Base-by-base conservation (phyloP, 805 yeast species). In the Scheffersomyces amazonensis region DNA sequence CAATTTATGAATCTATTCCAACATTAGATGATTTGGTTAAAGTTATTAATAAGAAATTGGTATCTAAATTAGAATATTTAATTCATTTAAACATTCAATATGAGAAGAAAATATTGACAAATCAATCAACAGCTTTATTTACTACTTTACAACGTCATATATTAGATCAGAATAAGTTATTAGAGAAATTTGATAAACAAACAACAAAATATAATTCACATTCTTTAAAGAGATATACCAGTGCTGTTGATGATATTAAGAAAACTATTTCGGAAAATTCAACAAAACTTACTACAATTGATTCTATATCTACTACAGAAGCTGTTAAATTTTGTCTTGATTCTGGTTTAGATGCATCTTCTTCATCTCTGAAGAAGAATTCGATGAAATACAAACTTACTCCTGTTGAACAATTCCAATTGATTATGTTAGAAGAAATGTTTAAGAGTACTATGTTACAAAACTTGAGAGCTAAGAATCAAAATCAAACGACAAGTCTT, bases 1-100 rank as follows among this genome's bases (percentile, higher is more conserved):
- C 6, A 13, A 5, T 3, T 13, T 7, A 27, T 5, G 3, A 5
- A 27, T 27, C 15, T 15, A 15, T 27, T n/a, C 30, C 30, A 13
- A 13, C 5, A 13, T 27, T 27, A 12, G 17, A 27, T 27, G 30
- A 27, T 27, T 27, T 27, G 17, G 10, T 11, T 15, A 27, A 27
- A 13, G 30, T 27, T 5, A 10, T 27, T 13, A 13, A 27, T 27
- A n/a, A 27, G 16, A 27, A 27, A 27, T 27, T 27, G 10, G 6
- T 13, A 6, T 27, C 30, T 4, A 27, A 27, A 27, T 27, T 27
- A 27, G 30, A 27, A 13, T 27, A 27, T 15, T 12, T 27, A 5
- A 27, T 27, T 15, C 30, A 27, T 27, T 27, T 27, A 27, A 27
- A 27, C 17, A 27, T 27, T 27, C 30, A 27, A 27, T 27, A 27